These are phyloP conservation scores for Trichoderma atrobrunneum DNA, from an alignment of 2,329 filamentous ascomycete genomes.

Conservation along the genomic window DNA sequence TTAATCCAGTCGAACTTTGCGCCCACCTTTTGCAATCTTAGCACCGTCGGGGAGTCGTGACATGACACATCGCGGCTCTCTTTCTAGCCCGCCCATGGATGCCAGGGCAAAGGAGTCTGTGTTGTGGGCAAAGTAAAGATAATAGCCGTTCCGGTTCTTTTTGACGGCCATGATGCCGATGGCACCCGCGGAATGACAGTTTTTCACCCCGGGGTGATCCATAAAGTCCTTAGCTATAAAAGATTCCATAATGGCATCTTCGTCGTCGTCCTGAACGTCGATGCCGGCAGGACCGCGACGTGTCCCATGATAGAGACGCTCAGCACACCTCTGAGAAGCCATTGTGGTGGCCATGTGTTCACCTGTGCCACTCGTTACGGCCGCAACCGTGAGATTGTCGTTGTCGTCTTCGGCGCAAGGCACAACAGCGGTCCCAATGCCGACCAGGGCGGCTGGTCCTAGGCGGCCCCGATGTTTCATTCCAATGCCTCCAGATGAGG, in stretches of 20 bases:
- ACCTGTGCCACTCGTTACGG: constrained; percentile 89
- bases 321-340: constrained; percentile 82
- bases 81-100: constrained; percentile 80
- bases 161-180: constrained; percentile 92
- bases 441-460: constrained; percentile 88
- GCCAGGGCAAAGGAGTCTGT: constrained; percentile 86
- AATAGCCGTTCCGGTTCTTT: constrained; percentile 71
- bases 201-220: constrained; percentile 78
- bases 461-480: constrained; percentile 95
- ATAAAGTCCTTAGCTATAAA: constrained; percentile 92
- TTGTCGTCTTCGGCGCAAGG: constrained; percentile 69
- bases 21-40: constrained; percentile 54
- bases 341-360: constrained; percentile 97
- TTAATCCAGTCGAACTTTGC: constrained; percentile 43
- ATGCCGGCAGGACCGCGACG: constrained; percentile 58
- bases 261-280: constrained; percentile 68
- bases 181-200: constrained; percentile 77
- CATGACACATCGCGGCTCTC: constrained; percentile 78
- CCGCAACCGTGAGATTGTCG: constrained; percentile 68
- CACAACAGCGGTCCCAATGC: constrained; percentile 86
- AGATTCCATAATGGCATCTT: constrained; percentile 68
- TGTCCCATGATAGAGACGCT: constrained; percentile 73
- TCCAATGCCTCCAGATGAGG: constrained; percentile 94
- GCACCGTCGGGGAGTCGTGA: constrained; percentile 63
- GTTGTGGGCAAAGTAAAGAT: constrained; percentile 93